Conservation (phyloP, 352 stramenopile species). For the Phytophthora ramorum region DNA sequence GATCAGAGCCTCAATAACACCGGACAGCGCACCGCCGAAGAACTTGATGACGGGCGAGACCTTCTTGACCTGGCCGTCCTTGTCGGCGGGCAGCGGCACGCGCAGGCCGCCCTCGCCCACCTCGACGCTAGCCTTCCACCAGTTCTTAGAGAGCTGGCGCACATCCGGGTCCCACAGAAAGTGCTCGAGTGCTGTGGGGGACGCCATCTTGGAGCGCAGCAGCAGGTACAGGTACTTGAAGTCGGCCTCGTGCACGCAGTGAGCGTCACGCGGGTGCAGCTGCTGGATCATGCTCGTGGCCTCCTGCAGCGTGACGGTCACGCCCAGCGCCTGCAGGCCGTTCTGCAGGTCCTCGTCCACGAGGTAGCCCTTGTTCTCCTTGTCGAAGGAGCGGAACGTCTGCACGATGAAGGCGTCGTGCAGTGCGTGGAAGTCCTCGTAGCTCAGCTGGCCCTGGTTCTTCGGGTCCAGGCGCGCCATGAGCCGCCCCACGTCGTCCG, state of each 20-base stretch:
- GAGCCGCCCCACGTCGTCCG: conserved; percentile 61
- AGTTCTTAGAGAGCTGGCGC: conserved; percentile 87
- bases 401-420: conserved; percentile 81
- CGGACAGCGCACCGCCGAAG: conserved; percentile 82
- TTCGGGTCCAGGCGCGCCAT: conserved; percentile 75
- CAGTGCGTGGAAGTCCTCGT: conserved; percentile 77
- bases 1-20: conserved; percentile 86
- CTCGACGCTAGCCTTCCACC: conserved; percentile 88
- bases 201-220: conserved; percentile 80
- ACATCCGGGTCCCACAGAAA: conserved; percentile 85
- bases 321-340: conserved; percentile 67
- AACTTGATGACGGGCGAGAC: conserved; percentile 83
- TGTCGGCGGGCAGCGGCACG: conserved; percentile 56
- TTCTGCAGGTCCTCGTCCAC: conserved; percentile 72
- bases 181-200: conserved; percentile 70
- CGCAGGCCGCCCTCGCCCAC: conserved; percentile 77
- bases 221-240: conserved; percentile 88
- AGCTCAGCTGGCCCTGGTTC: conserved; percentile 76
- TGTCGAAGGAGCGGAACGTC: conserved; percentile 80
- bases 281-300: conserved; percentile 83
- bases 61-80: conserved; percentile 58
- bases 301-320: conserved; percentile 75
- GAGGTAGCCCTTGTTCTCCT: conserved; percentile 70
- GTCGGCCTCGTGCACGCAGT: conserved; percentile 75
- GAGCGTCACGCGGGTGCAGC: conserved; percentile 67